Evolutionary conservation across 1,284 basidiomycete genomes (phyloP).

Genomic region (Rhodofomes roseus): DNA sequence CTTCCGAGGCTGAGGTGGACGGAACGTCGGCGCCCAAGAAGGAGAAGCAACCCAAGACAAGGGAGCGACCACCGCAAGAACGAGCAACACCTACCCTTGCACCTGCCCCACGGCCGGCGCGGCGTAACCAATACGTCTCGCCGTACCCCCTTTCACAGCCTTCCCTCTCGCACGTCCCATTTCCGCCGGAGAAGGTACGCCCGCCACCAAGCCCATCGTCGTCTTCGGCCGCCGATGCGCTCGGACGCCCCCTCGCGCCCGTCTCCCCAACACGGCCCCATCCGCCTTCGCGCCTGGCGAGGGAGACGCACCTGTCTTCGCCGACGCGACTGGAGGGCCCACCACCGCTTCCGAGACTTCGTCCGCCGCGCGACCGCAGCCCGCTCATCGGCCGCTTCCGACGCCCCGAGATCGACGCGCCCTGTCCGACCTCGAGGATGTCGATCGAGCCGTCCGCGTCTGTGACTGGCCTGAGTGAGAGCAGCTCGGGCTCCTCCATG

Average conservation of each 20-base stretch:
- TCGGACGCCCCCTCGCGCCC: neutral
- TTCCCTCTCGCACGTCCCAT: neutral
- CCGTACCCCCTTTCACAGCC: neutral
- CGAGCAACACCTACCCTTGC: neutral
- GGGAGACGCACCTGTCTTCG: neutral
- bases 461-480: neutral
- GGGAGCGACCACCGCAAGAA: neutral
- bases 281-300: neutral
- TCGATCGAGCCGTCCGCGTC: neutral
- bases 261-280: neutral
- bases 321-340: neutral
- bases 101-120: neutral
- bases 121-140: neutral
- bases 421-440: neutral
- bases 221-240: neutral
- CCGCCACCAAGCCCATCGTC: neutral
- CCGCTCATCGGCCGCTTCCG: neutral
- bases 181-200: slow-evolving; percentile 4
- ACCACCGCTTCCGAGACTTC: neutral
- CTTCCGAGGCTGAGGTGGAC: neutral
- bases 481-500: neutral
- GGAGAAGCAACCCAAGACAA: neutral
- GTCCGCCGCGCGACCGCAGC: neutral
- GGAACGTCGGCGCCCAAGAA: neutral
- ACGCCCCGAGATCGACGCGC: neutral